These are phyloP conservation scores for Myxozyma neglecta DNA, from an alignment of 805 yeast species.

Conservation along the genomic window DNA sequence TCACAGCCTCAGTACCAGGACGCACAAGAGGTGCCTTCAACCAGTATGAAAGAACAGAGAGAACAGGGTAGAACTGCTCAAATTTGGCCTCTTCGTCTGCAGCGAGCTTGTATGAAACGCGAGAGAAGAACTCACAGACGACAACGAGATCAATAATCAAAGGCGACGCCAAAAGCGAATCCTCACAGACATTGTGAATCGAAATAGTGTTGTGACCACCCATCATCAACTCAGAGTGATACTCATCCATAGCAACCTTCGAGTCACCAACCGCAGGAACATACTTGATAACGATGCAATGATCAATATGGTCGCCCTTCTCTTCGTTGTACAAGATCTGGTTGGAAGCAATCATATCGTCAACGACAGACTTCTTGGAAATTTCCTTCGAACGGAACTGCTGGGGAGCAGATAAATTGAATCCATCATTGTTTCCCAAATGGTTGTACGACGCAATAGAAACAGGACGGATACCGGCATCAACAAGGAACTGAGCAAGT, in stretches of 20 bases:
- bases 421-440: slow-evolving; percentile 95
- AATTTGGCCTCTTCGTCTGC: slow-evolving; percentile 49
- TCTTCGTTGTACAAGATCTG: slow-evolving; percentile 79
- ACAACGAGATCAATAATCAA: slow-evolving; percentile 87
- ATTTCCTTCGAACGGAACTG: slow-evolving; percentile 96
- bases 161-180: slow-evolving; percentile 91
- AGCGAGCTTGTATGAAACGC: slow-evolving; percentile 73
- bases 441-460: slow-evolving; percentile 96
- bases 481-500: slow-evolving; percentile 90
- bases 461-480: slow-evolving; percentile 93
- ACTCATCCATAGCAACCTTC: slow-evolving; percentile 98
- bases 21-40: slow-evolving; percentile 93
- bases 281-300: slow-evolving; percentile 92
- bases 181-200: slow-evolving; percentile 95
- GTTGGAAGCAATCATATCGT: slow-evolving; percentile 89
- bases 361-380: slow-evolving; percentile 88
- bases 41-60: slow-evolving; percentile 90
- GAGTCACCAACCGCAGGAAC: slow-evolving; percentile 93
- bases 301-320: slow-evolving; percentile 77
- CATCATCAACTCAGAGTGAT: slow-evolving; percentile 92
- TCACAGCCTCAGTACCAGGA: slow-evolving; percentile 85
- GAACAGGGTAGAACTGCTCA: slow-evolving; percentile 75
- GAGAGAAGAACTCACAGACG: slow-evolving; percentile 83
- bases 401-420: slow-evolving; percentile 82
- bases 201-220: slow-evolving; percentile 96